These are phyloP conservation scores for Xanthoconium purpureum DNA, from an alignment of 768 basidiomycete species.

Conservation along the genomic window DNA sequence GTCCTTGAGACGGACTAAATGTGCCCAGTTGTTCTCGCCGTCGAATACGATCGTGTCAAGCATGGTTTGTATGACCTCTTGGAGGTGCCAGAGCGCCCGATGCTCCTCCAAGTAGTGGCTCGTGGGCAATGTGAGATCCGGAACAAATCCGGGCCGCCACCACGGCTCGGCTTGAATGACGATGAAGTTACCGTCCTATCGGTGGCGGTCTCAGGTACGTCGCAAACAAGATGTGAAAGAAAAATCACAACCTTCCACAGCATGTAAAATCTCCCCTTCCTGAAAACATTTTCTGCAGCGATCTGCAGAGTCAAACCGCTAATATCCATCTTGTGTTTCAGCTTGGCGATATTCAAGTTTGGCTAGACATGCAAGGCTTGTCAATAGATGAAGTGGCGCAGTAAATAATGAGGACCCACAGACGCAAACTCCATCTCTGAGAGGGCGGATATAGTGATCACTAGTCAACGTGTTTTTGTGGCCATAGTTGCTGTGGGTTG, in stretches of 20 bases:
- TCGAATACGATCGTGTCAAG: constrained; percentile 30
- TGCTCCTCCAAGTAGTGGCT: constrained; percentile 14
- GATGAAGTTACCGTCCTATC: constrained; percentile 27
- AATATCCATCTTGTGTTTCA: constrained; percentile 27
- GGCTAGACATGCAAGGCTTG: constrained; percentile 7
- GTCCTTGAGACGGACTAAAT: constrained; percentile 32
- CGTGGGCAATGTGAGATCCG: neutral
- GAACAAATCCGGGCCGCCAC: constrained; percentile 13
- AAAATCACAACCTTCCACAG: constrained; percentile 26
- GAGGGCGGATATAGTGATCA: neutral
- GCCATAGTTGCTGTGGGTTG: constrained; percentile 12
- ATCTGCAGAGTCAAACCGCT: constrained; percentile 21
- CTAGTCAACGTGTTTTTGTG: constrained; percentile 19
- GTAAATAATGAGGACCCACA: constrained; percentile 25
- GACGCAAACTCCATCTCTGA: constrained; percentile 27
- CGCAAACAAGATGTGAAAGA: neutral
- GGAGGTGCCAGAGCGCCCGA: constrained; percentile 22
- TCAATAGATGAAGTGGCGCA: constrained; percentile 4
- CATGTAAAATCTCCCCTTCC: constrained; percentile 22
- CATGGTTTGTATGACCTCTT: constrained; percentile 35
- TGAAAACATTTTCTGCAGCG: neutral
- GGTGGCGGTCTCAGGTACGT: constrained; percentile 6
- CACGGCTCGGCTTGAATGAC: constrained; percentile 32
- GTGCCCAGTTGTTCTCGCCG: constrained; percentile 33
- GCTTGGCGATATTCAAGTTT: constrained; percentile 16